Evolutionary conservation across 2,329 filamentous ascomycete genomes (phyloP).

Genomic region (Myriosclerotinia curreyana): DNA sequence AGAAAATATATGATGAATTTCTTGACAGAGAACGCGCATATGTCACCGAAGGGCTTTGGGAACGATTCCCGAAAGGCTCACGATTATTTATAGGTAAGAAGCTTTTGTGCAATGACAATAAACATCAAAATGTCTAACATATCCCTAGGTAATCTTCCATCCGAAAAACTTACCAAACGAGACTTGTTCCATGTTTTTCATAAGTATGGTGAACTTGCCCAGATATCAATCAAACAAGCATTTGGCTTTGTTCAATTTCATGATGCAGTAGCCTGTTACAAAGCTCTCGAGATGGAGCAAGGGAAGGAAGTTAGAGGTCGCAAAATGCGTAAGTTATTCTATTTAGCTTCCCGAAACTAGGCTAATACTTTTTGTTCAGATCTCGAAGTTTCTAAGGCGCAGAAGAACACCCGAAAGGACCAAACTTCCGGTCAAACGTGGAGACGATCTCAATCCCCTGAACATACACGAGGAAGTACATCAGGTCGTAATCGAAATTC

Average conservation of each 20-base stretch:
- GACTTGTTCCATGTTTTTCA: slow-evolving; percentile 93
- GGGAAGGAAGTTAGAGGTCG: slow-evolving; percentile 80
- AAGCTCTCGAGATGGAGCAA: slow-evolving; percentile 75
- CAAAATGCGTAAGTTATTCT: slow-evolving; percentile 73
- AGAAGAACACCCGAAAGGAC: slow-evolving; percentile 69
- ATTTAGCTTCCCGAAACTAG: not conserved
- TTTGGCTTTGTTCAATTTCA: slow-evolving; percentile 97
- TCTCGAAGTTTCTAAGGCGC: slow-evolving; percentile 83
- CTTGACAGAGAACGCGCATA: slow-evolving; percentile 70
- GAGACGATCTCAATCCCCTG: slow-evolving; percentile 61
- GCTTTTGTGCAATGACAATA: slow-evolving; percentile 28
- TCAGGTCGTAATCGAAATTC: slow-evolving; percentile 41
- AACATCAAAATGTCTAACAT: slow-evolving; percentile 28
- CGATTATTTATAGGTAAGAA: slow-evolving; percentile 75
- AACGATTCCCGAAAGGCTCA: slow-evolving; percentile 73
- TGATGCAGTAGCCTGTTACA: slow-evolving; percentile 67
- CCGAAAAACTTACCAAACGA: slow-evolving; percentile 87
- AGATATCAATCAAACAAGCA: slow-evolving; percentile 94
- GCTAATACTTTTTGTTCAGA: slow-evolving; percentile 49
- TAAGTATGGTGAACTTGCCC: slow-evolving; percentile 78
- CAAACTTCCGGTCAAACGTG: slow-evolving; percentile 22
- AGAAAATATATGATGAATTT: slow-evolving; percentile 70
- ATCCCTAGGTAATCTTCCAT: slow-evolving; percentile 76
- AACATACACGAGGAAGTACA: slow-evolving; percentile 47
- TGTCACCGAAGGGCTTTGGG: slow-evolving; percentile 76